Conservation (phyloP, 768 basidiomycete genomes). For the Lactarius quietus region DNA sequence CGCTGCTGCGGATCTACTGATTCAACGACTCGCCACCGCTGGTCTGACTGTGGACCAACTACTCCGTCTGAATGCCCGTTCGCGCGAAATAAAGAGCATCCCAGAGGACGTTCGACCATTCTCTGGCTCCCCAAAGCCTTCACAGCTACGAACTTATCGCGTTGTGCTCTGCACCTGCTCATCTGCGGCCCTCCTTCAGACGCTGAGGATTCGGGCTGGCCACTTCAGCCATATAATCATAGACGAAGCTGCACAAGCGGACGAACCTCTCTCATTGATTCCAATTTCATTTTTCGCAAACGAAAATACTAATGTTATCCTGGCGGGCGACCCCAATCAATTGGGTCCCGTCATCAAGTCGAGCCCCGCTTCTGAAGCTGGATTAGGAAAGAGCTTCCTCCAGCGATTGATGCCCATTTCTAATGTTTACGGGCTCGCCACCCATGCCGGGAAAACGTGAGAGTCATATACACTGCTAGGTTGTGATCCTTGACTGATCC, state of each 20-base stretch:
- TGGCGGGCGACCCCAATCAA: slow-evolving; percentile 40
- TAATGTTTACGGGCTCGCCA: slow-evolving; percentile 30
- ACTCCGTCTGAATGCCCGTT: slow-evolving; percentile 53
- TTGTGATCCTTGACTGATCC: background rate
- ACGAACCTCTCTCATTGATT: slow-evolving; percentile 57
- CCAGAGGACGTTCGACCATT: slow-evolving; percentile 38
- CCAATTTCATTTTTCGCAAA: slow-evolving; percentile 35
- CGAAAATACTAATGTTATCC: slow-evolving; percentile 35
- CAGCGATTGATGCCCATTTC: slow-evolving; percentile 35
- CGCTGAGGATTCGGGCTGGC: slow-evolving; percentile 47
- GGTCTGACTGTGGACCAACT: slow-evolving; percentile 33
- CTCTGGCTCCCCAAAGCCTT: slow-evolving; percentile 35
- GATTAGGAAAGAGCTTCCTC: slow-evolving; percentile 36
- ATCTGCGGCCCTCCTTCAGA: slow-evolving; percentile 47
- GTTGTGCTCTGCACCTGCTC: slow-evolving; percentile 59
- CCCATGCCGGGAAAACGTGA: slow-evolving; percentile 34
- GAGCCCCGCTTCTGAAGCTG: slow-evolving; percentile 28
- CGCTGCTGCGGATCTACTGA: slow-evolving; percentile 37
- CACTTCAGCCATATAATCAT: slow-evolving; percentile 60
- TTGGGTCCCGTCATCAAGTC: slow-evolving; percentile 39
- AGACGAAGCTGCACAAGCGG: slow-evolving; percentile 64
- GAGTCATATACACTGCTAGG: background rate
- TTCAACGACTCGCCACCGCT: slow-evolving; percentile 28
- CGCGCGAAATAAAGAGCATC: slow-evolving; percentile 38
- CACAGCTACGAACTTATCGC: slow-evolving; percentile 41